Evolutionary conservation across 1,139 yeast genomes (phyloP), one percentile per base, ranked within the genome.

Genomic region (Suhomyces bribrorum): DNA sequence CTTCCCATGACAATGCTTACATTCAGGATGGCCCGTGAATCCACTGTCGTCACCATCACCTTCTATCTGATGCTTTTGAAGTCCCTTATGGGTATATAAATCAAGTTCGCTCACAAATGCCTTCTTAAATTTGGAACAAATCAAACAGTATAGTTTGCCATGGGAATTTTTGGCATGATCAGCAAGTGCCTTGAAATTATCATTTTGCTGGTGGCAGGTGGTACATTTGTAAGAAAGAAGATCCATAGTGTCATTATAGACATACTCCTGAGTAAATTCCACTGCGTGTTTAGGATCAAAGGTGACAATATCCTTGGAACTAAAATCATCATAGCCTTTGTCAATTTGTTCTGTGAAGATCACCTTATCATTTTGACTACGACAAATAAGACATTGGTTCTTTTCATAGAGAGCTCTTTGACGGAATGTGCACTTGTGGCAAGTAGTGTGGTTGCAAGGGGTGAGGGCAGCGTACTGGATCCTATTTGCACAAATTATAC

Each of bases 21-120:
- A 92, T 48, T 75, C 73, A 0, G 97, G 97, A 57, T 92, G 99
- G 0, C 97, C 97, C 8, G 64, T 69, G 58, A 90, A 90, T 3
- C 97, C 97, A 14, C 66, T 61, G 32, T 72, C 75, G 42, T 75
- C 81, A n/a, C 39, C 43, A 24, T 43, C 48, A 31, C 96, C 97
- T 29, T 69, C 73, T 5, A 73, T 61, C 56, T 83, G 85, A 62
- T 92, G 99, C 37, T 66, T 73, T 44, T 77, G 79, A 34, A 92
- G 70, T 47, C 79, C 83, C 43, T 79, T 79, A 31, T 71, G 72
- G 2, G 81, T 74, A 57, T 77, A 87, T 14, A 86, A 61, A 28
- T 74, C 71, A 39, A 88, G 69, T 57, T 92, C 97, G 11, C 67
- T 60, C 3, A 88, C 77, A 58, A 92, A 92, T 4, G 86, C 86